These are phyloP conservation scores for Corymbia maculata DNA, from an alignment of 345 rosid genomes.

Conservation along the genomic window DNA sequence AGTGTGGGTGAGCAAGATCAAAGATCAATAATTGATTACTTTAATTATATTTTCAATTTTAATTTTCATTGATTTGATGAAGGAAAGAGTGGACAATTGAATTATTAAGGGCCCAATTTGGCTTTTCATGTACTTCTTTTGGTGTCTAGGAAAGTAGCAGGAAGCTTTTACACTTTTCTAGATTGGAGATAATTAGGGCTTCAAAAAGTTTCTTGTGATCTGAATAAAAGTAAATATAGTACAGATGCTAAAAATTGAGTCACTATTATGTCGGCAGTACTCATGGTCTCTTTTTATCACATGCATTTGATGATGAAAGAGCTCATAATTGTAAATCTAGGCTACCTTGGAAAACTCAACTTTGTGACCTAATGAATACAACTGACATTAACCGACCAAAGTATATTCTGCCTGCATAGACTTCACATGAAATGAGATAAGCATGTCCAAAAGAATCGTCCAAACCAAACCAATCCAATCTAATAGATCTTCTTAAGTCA, in stretches of 20 bases:
- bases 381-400: neutral
- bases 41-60: neutral
- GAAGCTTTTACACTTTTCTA: neutral
- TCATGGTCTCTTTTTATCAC: neutral
- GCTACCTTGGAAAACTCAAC: neutral
- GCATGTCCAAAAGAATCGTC: neutral
- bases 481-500: too few relatives aligned
- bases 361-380: neutral
- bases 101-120: neutral
- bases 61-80: neutral
- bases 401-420: too few relatives aligned
- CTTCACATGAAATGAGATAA: neutral
- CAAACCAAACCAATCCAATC: rapidly evolving
- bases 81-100: neutral
- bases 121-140: neutral
- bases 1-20: neutral
- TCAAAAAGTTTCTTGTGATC: neutral
- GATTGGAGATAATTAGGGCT: neutral
- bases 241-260: neutral
- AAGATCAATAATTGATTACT: neutral
- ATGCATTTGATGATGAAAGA: neutral
- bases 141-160: neutral
- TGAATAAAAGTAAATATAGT: neutral
- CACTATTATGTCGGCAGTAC: neutral
- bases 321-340: neutral